A percentile compares a stretch with the other conserved stretches of the same genome.
These are phyloP conservation scores for Panicum hallii DNA, from an alignment of 202 grass and related monocot species.

Conservation along the genomic window DNA sequence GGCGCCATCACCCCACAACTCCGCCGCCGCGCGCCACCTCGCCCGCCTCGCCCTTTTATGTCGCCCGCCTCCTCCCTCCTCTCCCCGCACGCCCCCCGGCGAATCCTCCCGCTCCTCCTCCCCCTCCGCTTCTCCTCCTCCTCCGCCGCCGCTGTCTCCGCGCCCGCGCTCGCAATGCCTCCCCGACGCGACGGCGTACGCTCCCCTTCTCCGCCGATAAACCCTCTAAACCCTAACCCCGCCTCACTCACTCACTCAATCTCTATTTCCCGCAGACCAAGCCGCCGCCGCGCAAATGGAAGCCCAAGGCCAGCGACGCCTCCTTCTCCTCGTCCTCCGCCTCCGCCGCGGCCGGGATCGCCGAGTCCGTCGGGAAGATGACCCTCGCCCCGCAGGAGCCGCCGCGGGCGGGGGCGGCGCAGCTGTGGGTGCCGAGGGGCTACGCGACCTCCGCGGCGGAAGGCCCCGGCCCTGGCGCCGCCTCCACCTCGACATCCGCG, in stretches of 20 bases:
- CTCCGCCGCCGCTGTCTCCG: neutral
- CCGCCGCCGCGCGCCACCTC: neutral
- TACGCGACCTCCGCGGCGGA: constrained; percentile 40
- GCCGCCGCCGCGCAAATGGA: constrained; percentile 55
- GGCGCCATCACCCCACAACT: neutral
- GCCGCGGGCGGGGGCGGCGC: neutral
- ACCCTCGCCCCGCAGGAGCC: constrained; percentile 18
- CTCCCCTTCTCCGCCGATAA: neutral
- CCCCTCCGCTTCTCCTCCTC: constrained; percentile 1
- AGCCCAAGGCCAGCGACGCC: constrained; percentile 45
- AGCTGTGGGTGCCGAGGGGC: constrained; percentile 61
- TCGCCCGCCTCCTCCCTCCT: constrained; percentile 36
- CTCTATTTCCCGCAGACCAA: constrained; percentile 38
- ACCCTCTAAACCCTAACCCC: constrained; percentile 17
- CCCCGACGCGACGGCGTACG: constrained; percentile 37
- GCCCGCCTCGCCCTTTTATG: constrained; percentile 19
- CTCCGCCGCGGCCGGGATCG: constrained; percentile 18
- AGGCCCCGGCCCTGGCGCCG: neutral
- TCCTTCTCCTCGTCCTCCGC: neutral
- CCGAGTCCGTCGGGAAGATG: constrained; percentile 46
- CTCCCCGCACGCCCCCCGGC: constrained; percentile 25
- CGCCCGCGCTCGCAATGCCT: constrained; percentile 41
- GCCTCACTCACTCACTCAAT: neutral
- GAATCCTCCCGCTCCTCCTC: constrained; percentile 33
- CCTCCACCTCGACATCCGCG: neutral